Evolutionary conservation across 78 protist genomes (phyloP), one percentile per base, ranked within the genome.

Genomic region (Dictyostelium intermedium): DNA sequence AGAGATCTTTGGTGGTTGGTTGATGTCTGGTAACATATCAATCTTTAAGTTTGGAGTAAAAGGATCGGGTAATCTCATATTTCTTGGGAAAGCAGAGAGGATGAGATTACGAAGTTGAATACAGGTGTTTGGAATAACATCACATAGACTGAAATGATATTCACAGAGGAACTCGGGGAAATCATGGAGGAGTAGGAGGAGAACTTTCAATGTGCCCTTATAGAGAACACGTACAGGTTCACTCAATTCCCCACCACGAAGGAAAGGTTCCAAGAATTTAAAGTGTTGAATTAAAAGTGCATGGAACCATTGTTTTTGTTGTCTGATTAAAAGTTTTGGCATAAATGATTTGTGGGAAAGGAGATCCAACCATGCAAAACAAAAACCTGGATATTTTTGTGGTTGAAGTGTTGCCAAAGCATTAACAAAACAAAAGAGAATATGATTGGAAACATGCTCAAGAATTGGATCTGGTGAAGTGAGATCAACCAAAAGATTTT

Each of bases 121-220:
- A 92, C 99, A 98, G 9, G 95, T 74, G 30, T 91, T 74, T 69
- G 99, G 99, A 32, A 99, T 99, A 39, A 72, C 99, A 74, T 98
- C 98, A 83, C 99, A 99, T 72, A 98, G 82, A 37, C 70, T 4
- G 74, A 98, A 87, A 96, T 99, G 99, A 96, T 83, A 98, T 76
- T 98, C 97, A 98, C 99, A 98, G 11, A 99, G 85, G 63, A 99
- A 98, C 96, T 99, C 99, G n/a, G 99, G 99, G 97, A 99, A 99
- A 92, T 99, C 99, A 95, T 99, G 99, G 18, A 98, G 92, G 16
- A 99, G 92, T 23, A 99, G 93, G 30, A 99, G 83, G 14, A 99
- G 83, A 8, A 99, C 96, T 10, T 97, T 82, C 76, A 98, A 78
- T 25, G 98, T 72, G 8, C 98, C 99, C 56, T 85, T 91, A 92